Conservation (phyloP, 129 eudicot species). For the Flaveria trinervia region DNA sequence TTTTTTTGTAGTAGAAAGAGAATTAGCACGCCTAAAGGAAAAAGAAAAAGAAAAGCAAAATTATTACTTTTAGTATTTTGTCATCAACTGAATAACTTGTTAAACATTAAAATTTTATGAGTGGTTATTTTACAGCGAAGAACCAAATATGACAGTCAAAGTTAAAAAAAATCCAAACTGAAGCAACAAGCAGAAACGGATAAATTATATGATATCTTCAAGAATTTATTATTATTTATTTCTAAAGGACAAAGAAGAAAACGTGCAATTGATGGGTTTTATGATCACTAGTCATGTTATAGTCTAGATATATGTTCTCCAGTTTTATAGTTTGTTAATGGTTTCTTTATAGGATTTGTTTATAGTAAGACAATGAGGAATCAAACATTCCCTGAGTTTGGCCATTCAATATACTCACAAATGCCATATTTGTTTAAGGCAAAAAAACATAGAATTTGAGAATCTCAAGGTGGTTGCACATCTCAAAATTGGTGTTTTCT, state of each 20-base stretch:
- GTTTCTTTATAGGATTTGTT: constrained; percentile 19
- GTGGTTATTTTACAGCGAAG: neutral
- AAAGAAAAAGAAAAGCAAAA: neutral
- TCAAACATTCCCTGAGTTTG: constrained; percentile 86
- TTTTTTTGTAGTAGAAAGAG: constrained; percentile 50
- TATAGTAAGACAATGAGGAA: constrained; percentile 53
- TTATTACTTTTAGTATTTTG: neutral
- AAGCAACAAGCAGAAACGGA: constrained; percentile 17
- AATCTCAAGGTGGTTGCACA: constrained; percentile 46
- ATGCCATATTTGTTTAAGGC: constrained; percentile 29
- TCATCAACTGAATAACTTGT: neutral
- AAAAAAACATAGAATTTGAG: constrained; percentile 49
- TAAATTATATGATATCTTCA: constrained; percentile 25
- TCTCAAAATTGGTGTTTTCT: constrained; percentile 44
- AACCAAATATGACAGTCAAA: neutral
- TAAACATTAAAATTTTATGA: neutral
- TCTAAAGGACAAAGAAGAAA: constrained; percentile 39
- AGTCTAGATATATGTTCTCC: constrained; percentile 38
- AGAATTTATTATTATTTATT: neutral
- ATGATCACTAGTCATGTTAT: constrained; percentile 47
- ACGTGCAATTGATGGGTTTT: constrained; percentile 36
- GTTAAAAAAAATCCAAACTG: neutral
- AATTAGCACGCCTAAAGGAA: constrained; percentile 63
- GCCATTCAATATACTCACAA: constrained; percentile 79
- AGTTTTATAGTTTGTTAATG: constrained; percentile 24